Evolutionary conservation across 2,329 filamentous ascomycete genomes (phyloP), one percentile per base, ranked within the genome.

Genomic region (Talaromyces marneffei): DNA sequence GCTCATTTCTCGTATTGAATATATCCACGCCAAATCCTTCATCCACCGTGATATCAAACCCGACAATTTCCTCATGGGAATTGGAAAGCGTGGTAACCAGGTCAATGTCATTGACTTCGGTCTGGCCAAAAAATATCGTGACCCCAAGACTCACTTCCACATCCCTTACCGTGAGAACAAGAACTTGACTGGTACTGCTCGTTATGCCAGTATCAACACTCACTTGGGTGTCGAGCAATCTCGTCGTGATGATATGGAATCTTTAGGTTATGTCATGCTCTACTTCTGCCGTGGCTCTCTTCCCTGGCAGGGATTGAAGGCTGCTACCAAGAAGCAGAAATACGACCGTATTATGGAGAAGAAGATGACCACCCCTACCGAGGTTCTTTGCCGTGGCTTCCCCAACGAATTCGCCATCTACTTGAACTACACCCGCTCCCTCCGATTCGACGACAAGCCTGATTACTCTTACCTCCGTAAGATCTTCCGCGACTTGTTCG

Each of bases 271-370:
- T 71, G 94, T 99, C 73, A 97, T 99, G 92, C 89, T 99, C 66
- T 99, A 99, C 85, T 99, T 99, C 83, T 97, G 93, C 84, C 93
- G 94, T 79, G 94, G 94, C 66, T 97, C 92, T 66, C 91, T 99
- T 62, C 94, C 94, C 65, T 99, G 94, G 94, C 94, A 99, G 82
- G 94, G 94, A 61, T 84, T 97, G 60, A 97, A 97, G 86, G 93
- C 93, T 81, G 93, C 93, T 70, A 97, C 92, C 68, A 97, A 97
- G 87, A 97, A 97, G 88, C 93, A 97, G 83, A 99, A 99, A 83
- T 97, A 99, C 76, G 94, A 99, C 80, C 87, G 93, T 67, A 99
- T 99, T 81, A 97, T 97, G 93, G 94, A 99, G 85, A 99, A 99
- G 88, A 99, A 99, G 91, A 97, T 97, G 94, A 99, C 94, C 14